These are phyloP conservation scores for Cytospora leucostoma DNA, from an alignment of 2,329 filamentous ascomycete genomes.

Conservation along the genomic window DNA sequence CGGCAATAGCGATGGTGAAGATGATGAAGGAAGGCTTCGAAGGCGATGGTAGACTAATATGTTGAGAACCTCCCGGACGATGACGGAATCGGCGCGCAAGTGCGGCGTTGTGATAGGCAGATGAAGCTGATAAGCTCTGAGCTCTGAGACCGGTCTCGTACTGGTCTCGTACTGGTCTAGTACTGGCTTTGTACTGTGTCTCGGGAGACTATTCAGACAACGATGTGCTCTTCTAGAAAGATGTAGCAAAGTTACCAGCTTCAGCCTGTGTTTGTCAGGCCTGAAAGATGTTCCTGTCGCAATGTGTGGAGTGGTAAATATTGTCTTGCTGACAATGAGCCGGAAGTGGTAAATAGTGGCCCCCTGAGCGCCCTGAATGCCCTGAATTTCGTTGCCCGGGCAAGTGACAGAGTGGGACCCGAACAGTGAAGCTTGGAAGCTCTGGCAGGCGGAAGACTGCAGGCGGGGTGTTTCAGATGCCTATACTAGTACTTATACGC, in stretches of 20 bases:
- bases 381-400: conserved; percentile 11
- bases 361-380: background rate
- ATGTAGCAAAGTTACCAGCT: background rate
- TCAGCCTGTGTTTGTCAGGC: background rate
- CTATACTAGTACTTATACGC: background rate
- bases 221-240: background rate
- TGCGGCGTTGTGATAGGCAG: background rate
- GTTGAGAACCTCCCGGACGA: background rate
- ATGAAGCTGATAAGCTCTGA: background rate
- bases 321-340: conserved; percentile 3
- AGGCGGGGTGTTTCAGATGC: background rate
- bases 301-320: conserved; percentile 20
- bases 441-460: too few species aligned
- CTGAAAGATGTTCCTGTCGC: conserved; percentile 10
- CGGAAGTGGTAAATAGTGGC: conserved; percentile 19
- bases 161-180: background rate
- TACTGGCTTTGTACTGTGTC: background rate
- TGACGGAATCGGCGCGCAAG: conserved; percentile 2
- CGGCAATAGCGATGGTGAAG: background rate
- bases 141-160: background rate
- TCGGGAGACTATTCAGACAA: background rate
- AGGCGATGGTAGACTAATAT: background rate
- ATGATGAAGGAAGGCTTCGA: background rate
- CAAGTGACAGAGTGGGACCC: conserved; percentile 3
- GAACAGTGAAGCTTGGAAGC: background rate